Evolutionary conservation across 2,329 filamentous ascomycete species (phyloP).

Genomic region (Calonectria fujianensis): DNA sequence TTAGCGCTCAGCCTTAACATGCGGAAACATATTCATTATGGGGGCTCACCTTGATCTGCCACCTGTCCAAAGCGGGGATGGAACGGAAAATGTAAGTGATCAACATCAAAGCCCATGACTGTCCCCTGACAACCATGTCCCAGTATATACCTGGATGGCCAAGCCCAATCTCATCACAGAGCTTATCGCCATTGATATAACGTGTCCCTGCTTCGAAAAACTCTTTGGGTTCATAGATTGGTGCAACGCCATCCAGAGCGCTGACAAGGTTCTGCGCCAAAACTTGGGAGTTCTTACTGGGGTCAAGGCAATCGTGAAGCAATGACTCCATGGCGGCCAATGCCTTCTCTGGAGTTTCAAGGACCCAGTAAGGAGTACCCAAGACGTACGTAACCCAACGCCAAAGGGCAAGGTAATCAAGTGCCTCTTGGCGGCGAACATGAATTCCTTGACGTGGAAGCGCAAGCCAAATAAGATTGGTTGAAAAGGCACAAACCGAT

Average conservation of each 20-base stretch:
- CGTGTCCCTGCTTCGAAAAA: slow-evolving; percentile 29
- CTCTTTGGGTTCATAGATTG: slow-evolving; percentile 21
- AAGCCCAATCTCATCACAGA: slow-evolving; percentile 26
- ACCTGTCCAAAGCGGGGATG: slow-evolving; percentile 18
- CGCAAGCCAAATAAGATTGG: slow-evolving; percentile 33
- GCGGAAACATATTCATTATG: too few relatives aligned
- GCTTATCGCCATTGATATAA: slow-evolving; percentile 28
- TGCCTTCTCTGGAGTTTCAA: slow-evolving; percentile 20
- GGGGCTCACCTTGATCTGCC: slow-evolving; percentile 22
- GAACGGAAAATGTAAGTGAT: slow-evolving; percentile 23
- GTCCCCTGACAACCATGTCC: slow-evolving; percentile 22
- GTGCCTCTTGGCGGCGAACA: slow-evolving; percentile 30
- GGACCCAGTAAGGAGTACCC: slow-evolving; percentile 22
- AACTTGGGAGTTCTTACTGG: slow-evolving; percentile 8
- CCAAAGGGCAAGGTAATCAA: slow-evolving; percentile 38
- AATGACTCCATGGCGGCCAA: slow-evolving; percentile 26
- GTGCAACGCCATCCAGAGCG: slow-evolving; percentile 18
- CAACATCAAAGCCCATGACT: slow-evolving; percentile 19
- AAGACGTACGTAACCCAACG: slow-evolving; percentile 30
- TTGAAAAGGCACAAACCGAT: slow-evolving; percentile 28
- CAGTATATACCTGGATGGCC: slow-evolving; percentile 10
- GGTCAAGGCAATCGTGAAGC: slow-evolving; percentile 20
- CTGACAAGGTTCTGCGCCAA: slow-evolving; percentile 19
- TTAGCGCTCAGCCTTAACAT: neutral
- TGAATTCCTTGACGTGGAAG: slow-evolving; percentile 35